A percentile compares a stretch with the other conserved stretches of the same genome.
Conservation (phyloP, 768 basidiomycete species). For the Boletus insuetus region DNA sequence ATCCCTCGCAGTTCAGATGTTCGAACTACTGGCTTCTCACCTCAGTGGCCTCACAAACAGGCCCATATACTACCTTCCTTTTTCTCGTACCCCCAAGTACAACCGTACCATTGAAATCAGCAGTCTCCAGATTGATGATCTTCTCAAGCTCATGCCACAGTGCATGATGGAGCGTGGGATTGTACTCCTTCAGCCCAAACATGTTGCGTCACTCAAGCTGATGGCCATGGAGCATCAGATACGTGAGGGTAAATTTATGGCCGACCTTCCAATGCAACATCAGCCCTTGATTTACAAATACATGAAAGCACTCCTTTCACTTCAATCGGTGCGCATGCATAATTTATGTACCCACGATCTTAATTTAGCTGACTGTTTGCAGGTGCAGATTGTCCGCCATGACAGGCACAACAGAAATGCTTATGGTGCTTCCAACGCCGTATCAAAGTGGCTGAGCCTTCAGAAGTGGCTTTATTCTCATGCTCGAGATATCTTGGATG, state of each 20-base stretch:
- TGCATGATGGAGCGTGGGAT: slow-evolving; percentile 23
- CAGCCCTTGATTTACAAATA: background rate
- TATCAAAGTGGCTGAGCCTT: slow-evolving; percentile 12
- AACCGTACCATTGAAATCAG: background rate
- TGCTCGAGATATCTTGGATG: too few species aligned
- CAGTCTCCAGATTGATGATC: slow-evolving; percentile 8
- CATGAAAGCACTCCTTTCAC: slow-evolving; percentile 23
- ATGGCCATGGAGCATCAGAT: too few species aligned
- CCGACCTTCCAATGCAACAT: too few species aligned
- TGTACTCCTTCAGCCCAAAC: too few species aligned
- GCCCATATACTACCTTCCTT: slow-evolving; percentile 45
- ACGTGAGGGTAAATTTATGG: too few species aligned
- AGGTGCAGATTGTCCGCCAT: background rate
- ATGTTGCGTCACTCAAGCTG: too few species aligned
- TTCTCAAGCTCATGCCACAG: slow-evolving; percentile 33
- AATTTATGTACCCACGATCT: background rate
- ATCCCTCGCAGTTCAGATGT: slow-evolving; percentile 42
- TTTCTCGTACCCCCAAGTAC: slow-evolving; percentile 37
- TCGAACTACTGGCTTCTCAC: slow-evolving; percentile 40
- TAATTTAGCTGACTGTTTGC: background rate
- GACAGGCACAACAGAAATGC: background rate
- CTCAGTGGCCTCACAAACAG: slow-evolving; percentile 42
- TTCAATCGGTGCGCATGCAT: background rate
- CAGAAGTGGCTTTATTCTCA: slow-evolving; percentile 4
- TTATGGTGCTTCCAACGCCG: background rate